Base-by-base conservation (phyloP, 1,284 basidiomycete species). In the Apiotrichum veenhuisii region DNA sequence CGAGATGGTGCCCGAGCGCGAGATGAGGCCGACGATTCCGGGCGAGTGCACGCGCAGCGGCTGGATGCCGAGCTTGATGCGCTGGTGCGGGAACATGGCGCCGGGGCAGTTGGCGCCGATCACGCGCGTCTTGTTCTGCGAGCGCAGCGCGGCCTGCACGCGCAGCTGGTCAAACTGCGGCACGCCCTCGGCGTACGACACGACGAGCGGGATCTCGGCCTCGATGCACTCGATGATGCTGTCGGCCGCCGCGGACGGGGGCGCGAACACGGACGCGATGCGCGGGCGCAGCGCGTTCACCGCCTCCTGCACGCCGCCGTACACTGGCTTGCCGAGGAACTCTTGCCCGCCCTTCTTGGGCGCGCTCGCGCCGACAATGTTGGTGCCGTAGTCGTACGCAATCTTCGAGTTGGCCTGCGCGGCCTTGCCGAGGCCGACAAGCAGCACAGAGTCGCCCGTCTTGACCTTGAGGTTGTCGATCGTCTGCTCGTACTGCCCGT, bases 11-110 rank as follows among this genome's bases (percentile, higher is more conserved):
- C 91, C 92, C n/a, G 91, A 94, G 53, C 92, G 88, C 26, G 91
- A 96, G 52, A 95, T 93, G 66, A 97, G 94, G 64, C 59, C 90
- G 65, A 94, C 89, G 62, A 86, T 88, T 42, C 92, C 92, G 27
- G 93, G 90, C 59, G 78, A 88, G 80, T 96, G 93, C 64, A 96
- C 92, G 70, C 91, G 89, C 25, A 91, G 92, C 15, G 93, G 94
- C 79, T 95, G 92, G 71, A 98, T 98, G 55, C 93, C 93, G 84
- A 98, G 94, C 81, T 97, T 97, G 82, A 94, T 96, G 25, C 93
- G 93, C 51, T 87, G 81, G 26, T 60, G 54, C 12, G 94, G 94
- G 49, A 72, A 70, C 72, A 98, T 97, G 70, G 97, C 86, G 70
- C 93, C 93, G 3, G 93, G 93, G 79, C 94, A 98, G 78, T 98